phyloP scores from a whole-genome alignment of 2,329 filamentous ascomycete species.

The Aureobasidium melanogenum region DNA sequence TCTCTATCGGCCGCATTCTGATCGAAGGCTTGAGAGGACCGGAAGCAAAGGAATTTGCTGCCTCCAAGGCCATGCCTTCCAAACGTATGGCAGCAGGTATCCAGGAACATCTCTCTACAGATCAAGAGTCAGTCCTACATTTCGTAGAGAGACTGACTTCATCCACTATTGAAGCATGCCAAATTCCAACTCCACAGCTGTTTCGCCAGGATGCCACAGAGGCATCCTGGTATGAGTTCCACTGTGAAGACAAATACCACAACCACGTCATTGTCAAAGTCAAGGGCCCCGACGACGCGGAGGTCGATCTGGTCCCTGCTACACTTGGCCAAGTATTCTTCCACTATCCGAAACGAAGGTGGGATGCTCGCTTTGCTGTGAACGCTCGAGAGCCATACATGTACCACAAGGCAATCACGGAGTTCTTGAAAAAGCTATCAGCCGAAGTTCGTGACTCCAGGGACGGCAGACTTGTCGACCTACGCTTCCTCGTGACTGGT shows the following conservation, averaged over 20 bases:
- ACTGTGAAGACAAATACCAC: slow-evolving; percentile 5
- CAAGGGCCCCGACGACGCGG: neutral
- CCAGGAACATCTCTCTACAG: neutral
- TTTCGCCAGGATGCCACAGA: neutral
- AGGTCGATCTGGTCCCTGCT: neutral
- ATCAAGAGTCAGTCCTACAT: neutral
- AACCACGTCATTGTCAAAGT: slow-evolving; percentile 10
- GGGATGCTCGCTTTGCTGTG: slow-evolving; percentile 17
- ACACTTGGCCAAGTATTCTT: slow-evolving; percentile 12
- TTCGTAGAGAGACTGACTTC: slow-evolving; percentile 4
- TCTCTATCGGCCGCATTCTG: slow-evolving; percentile 10
- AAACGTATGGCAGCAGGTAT: neutral
- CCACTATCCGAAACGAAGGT: slow-evolving; percentile 18
- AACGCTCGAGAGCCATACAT: neutral
- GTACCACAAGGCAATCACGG: neutral
- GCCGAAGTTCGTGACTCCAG: slow-evolving; percentile 6
- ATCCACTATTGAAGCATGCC: slow-evolving; percentile 1
- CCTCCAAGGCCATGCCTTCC: neutral
- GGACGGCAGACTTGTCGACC: neutral
- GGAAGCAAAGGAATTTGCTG: neutral
- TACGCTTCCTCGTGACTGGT: neutral
- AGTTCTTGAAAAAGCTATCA: slow-evolving; percentile 10
- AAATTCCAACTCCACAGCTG: neutral
- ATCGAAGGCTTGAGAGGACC: neutral
- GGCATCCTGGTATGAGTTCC: slow-evolving; percentile 12